Base-by-base conservation (phyloP, 2,329 filamentous ascomycete genomes). In the Hymenoscyphus scutula region DNA sequence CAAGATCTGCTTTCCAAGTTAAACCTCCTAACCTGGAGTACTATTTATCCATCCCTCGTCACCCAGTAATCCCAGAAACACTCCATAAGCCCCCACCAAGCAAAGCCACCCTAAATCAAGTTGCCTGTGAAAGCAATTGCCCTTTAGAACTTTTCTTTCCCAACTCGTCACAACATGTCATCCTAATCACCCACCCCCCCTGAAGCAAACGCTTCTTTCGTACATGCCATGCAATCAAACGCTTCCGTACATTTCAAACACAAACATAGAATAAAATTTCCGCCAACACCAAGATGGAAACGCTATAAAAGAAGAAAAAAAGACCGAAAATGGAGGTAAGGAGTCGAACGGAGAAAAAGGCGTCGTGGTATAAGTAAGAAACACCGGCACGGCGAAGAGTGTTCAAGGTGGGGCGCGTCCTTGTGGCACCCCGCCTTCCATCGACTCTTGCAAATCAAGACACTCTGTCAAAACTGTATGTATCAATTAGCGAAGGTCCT, bases 381-480 rank as follows among this genome's bases (percentile, higher is more conserved):
- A 51, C 19, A 51, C 45, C 23, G 41, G 11, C 25, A 51, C 45
- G 25, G 45, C 13, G 10, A 13, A 51, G 25, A 15, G 32, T 32
- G 32, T 23, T 73, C 65, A 73, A 54, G 71, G 68, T 13, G 68
- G 70, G 54, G 68, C 69, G 65, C 70, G 61, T 29, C 70, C 68
- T 13, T 60, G 59, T 27, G 30, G 37, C 37, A 54, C 65, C 17
- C 54, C 25, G 5, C 58, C 65, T 63, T 75, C 70, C 54, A 74
- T 62, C 5, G 76, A 74, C 64, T 83, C 81, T 65, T 83, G 76
- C 15, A 83, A 75, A 65, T 85, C 81, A 64, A 85, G 77, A 69
- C 82, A 84, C 67, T 80, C 77, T 19, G 75, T 77, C 55, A 85
- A 74, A 68, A 84, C 83, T 85, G 64, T 29, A 51, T 25, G 29